phyloP scores from a whole-genome alignment of 768 basidiomycete genomes.

The Termitomyces bulborhizus region DNA sequence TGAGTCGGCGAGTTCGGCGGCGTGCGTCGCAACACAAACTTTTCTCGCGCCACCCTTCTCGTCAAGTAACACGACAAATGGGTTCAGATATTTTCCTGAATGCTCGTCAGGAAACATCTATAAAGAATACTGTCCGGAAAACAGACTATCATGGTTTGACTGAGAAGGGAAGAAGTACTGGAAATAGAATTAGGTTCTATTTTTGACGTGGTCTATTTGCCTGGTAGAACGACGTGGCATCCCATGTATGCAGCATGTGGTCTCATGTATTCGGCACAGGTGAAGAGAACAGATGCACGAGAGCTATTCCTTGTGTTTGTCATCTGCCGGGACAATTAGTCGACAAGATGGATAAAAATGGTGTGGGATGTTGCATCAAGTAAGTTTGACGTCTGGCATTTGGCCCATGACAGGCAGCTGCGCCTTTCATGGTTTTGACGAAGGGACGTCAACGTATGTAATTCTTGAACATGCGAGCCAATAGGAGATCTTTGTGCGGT shows the following conservation, averaged over 20 bases:
- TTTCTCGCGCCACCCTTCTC: not conserved
- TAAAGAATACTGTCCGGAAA: not conserved
- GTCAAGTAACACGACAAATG: not conserved
- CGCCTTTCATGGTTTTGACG: not conserved
- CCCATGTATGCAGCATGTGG: not conserved
- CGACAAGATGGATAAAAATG: not conserved
- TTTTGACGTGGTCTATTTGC: not conserved
- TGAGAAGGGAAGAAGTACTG: not conserved
- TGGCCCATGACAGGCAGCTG: not conserved
- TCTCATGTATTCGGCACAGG: not conserved
- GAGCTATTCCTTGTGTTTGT: not conserved
- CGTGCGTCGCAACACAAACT: not conserved
- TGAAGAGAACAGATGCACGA: not conserved
- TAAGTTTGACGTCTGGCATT: not conserved
- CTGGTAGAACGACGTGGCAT: not conserved
- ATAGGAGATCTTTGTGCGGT: not conserved
- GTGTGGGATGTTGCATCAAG: not conserved
- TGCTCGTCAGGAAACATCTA: not conserved
- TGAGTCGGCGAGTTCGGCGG: not conserved
- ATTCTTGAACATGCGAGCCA: not conserved
- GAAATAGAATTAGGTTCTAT: not conserved
- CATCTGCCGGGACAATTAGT: not conserved
- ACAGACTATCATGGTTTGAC: not conserved
- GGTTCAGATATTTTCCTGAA: not conserved
- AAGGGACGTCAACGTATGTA: not conserved